Percentiles rank a stretch among this genome's conserved stretches.
Conservation (phyloP, 208 protist genomes). For the Leishmania aethiopica region DNA sequence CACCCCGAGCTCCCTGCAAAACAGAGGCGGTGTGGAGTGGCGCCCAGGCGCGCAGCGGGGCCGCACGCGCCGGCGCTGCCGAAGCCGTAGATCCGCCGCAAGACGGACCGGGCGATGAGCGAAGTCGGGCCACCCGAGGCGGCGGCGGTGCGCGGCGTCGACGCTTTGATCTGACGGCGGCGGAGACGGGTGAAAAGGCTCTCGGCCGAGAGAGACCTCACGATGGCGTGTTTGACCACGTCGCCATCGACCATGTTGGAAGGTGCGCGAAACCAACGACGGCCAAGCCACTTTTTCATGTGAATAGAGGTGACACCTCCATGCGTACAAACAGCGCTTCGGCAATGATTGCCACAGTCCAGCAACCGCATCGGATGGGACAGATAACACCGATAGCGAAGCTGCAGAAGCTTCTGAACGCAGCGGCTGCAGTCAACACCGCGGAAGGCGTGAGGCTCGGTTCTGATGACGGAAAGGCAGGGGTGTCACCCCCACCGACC, state of each 20-base stretch:
- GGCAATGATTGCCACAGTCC: constrained; percentile 15
- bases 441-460: not conserved
- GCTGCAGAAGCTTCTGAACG: no score
- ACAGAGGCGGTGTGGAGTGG: constrained; percentile 22
- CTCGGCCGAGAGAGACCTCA: not conserved
- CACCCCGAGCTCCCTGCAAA: constrained; percentile 4
- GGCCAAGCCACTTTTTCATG: not conserved
- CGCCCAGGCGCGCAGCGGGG: constrained; percentile 8
- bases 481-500: not conserved
- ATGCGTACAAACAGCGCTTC: constrained; percentile 1
- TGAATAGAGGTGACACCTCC: not conserved
- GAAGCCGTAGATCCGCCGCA: not conserved
- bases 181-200: not conserved
- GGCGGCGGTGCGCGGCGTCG: not conserved
- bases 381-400: not conserved
- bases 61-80: not conserved
- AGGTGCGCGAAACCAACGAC: not conserved
- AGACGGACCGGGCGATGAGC: not conserved
- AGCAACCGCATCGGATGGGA: constrained; percentile 7
- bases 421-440: not conserved
- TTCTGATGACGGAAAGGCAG: not conserved
- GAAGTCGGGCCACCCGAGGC: no score
- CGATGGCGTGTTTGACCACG: not conserved
- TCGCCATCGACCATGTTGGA: not conserved
- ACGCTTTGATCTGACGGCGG: constrained; percentile 10